Evolutionary conservation across 805 yeast species (phyloP).

Genomic region (Metschnikowia santaceciliae): DNA sequence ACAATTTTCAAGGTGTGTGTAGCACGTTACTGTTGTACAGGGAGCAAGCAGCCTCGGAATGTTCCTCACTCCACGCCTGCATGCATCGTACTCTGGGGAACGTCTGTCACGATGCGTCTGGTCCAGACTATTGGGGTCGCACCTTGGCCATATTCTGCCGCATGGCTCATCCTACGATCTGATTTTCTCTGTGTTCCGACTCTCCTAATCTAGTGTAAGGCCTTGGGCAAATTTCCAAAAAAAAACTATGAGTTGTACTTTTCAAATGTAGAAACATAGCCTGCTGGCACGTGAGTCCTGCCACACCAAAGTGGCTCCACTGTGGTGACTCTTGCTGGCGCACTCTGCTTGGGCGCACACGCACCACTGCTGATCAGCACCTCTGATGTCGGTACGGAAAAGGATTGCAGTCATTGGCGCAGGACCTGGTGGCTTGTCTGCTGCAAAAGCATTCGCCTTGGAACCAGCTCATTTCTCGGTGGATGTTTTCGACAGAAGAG

Average conservation of each 20-base stretch:
- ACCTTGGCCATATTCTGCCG: background rate
- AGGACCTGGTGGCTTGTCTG: slow-evolving; percentile 71
- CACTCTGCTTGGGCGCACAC: background rate
- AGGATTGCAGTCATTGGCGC: slow-evolving; percentile 68
- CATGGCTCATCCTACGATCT: background rate
- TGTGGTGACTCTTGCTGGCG: background rate
- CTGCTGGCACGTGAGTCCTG: background rate
- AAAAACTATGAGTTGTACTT: background rate
- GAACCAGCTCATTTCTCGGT: slow-evolving; percentile 47
- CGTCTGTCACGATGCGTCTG: background rate
- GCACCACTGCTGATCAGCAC: background rate
- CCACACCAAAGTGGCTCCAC: background rate
- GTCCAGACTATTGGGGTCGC: slow-evolving; percentile 1
- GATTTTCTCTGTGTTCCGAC: no score
- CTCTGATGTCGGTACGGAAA: slow-evolving; percentile 3
- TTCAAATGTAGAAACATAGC: background rate
- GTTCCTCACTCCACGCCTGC: background rate
- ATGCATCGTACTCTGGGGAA: background rate
- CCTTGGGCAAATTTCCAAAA: background rate
- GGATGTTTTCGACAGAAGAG: slow-evolving; percentile 57
- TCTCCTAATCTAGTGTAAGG: background rate
- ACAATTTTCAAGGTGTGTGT: background rate
- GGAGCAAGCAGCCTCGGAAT: slow-evolving; percentile 1
- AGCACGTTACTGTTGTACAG: background rate
- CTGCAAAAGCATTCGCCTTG: slow-evolving; percentile 56